Conservation (phyloP, 805 yeast genomes). For the Pichia occidentalis region DNA sequence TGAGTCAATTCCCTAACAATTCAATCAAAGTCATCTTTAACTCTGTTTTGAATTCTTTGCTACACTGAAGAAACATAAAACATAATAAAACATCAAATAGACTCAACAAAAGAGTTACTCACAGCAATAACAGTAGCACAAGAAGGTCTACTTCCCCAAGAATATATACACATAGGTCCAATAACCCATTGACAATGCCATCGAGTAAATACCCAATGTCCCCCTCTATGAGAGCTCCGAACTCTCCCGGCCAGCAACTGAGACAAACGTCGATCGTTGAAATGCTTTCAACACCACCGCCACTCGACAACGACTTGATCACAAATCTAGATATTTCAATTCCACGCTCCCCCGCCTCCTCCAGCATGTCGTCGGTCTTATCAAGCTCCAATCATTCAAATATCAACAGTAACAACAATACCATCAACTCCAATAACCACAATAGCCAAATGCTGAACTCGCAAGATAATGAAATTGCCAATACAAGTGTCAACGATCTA, state of each 20-base stretch:
- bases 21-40: too few species aligned
- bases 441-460: slow-evolving; percentile 2
- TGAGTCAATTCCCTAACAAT: too few species aligned
- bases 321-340: slow-evolving; percentile 9
- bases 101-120: too few species aligned
- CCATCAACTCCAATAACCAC: slow-evolving; percentile 10
- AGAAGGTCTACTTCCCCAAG: background rate
- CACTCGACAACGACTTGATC: slow-evolving; percentile 35
- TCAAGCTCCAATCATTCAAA: slow-evolving; percentile 1
- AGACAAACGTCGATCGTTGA: slow-evolving; percentile 70
- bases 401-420: background rate
- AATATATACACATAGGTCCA: too few species aligned
- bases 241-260: slow-evolving; percentile 28
- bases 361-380: slow-evolving; percentile 7
- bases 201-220: slow-evolving; percentile 31
- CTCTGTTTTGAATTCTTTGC: too few species aligned
- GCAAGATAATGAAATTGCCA: too few species aligned
- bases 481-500: too few species aligned
- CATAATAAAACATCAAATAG: too few species aligned
- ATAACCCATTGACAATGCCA: slow-evolving; percentile 12
- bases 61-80: too few species aligned
- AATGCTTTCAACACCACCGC: slow-evolving; percentile 70
- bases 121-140: background rate
- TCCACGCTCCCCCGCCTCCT: slow-evolving; percentile 8
- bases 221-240: slow-evolving; percentile 33